Evolutionary conservation across 164 flowering plant genomes (phyloP), one percentile per base, ranked within the genome.

Genomic region (grape (Vitis vinifera)): DNA sequence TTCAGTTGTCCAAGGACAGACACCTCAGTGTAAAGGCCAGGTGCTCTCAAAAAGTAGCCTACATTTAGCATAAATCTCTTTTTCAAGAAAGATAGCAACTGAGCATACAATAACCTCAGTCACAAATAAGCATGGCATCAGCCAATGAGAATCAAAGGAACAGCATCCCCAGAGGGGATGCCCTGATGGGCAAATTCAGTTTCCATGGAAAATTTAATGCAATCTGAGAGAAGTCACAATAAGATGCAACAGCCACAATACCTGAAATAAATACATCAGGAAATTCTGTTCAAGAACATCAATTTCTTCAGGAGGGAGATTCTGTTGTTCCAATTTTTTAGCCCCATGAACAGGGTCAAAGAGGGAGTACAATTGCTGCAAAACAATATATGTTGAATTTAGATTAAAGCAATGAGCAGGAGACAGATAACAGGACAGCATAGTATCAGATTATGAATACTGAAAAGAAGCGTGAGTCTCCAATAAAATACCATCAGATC

Each of bases 241-340:
- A 30, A 29, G 19, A n/a, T 67, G 14, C 17, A 55, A 17, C 37
- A 69, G 8, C 5, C 12, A 47, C 0, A 47, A 14, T 55, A 91
- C 98, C 98, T 90, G 82, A 80, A 93, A 88, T 60, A 91, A 78
- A 75, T 89, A 89, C 9, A 79, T 75, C 67, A 95, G 62, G 75
- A 95, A 95, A 77, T 89, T 93, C 75, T 93, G 93, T 75, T 95
- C 99, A 68, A 91, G 98, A 69, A 77, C 74, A 66, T 95, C 93
- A 64, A 87, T 80, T 75, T 91, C 92, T 17, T 73, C 83, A 5
- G 85, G 71, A 69, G 97, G 78, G 55, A 95, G 72, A 13, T 82
- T 78, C 77, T 93, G 99, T 74, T 90, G 98, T 82, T 86, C 77
- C 86, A 91, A 75, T 66, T 86, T 95, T 76, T 85, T 77, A 76